Percentiles rank a stretch among this genome's conserved stretches.
Conservation (phyloP, 1,284 basidiomycete species). For the Boletus sp. region DNA sequence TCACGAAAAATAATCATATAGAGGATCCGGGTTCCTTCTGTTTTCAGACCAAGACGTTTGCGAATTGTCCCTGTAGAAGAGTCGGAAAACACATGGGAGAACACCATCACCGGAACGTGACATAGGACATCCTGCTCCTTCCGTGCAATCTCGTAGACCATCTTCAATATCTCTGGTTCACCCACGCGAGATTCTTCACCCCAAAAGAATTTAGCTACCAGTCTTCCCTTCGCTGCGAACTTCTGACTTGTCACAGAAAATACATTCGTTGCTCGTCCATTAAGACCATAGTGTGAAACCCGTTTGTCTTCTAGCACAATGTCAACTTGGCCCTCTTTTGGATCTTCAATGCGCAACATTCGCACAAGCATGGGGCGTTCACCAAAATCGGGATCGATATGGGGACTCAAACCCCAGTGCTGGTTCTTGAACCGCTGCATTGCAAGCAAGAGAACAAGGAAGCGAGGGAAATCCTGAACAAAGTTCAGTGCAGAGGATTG, state of each 20-base stretch:
- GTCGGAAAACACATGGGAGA: neutral
- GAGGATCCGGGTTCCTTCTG: neutral
- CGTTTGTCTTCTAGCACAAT: too few relatives aligned
- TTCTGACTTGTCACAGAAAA: too few relatives aligned
- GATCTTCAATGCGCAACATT: too few relatives aligned
- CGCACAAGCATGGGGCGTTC: too few relatives aligned
- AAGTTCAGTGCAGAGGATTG: neutral
- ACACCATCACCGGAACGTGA: neutral
- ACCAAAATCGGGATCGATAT: too few relatives aligned
- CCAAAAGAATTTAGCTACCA: slow-evolving; percentile 26
- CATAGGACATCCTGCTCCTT: neutral
- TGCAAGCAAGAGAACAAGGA: too few relatives aligned
- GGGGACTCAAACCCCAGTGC: too few relatives aligned
- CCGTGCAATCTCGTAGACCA: slow-evolving; percentile 14
- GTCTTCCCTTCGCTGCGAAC: too few relatives aligned
- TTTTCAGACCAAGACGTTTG: neutral
- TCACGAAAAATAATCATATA: slow-evolving; percentile 18
- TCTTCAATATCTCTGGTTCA: slow-evolving; percentile 25
- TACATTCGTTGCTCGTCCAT: too few relatives aligned
- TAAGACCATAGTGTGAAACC: too few relatives aligned
- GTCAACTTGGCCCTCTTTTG: too few relatives aligned
- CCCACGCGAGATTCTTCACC: slow-evolving; percentile 14
- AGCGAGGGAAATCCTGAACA: neutral
- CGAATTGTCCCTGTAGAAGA: neutral
- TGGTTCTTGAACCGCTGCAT: too few relatives aligned